Evolutionary conservation across 345 rosid species (phyloP).

Genomic region (Lepidium sativum): DNA sequence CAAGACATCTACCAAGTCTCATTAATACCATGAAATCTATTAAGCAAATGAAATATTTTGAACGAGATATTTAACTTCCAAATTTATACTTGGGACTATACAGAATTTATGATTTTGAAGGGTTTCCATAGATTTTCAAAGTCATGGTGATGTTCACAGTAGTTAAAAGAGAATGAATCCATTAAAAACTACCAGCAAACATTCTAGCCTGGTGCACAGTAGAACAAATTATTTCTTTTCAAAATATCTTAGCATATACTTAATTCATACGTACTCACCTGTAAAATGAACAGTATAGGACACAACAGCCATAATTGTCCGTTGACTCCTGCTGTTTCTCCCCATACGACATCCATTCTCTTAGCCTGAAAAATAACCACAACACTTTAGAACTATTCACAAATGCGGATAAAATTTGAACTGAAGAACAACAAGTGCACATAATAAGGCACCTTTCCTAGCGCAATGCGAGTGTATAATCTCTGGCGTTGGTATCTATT

Average conservation of each 20-base stretch:
- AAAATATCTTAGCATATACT: neutral
- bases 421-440: neutral
- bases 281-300: constrained; percentile 85
- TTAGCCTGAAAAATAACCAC: constrained; percentile 54
- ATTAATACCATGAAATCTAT: neutral
- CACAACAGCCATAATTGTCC: constrained; percentile 94
- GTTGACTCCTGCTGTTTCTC: constrained; percentile 97
- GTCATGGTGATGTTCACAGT: neutral
- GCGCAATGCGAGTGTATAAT: constrained; percentile 93
- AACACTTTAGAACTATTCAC: neutral
- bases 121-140: neutral
- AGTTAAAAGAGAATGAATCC: neutral
- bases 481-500: constrained; percentile 99
- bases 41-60: neutral
- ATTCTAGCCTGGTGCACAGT: neutral
- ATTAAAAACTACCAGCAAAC: neutral
- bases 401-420: neutral
- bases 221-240: neutral
- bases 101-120: neutral
- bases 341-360: constrained; percentile 99
- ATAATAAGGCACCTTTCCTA: constrained; percentile 67
- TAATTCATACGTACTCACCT: constrained; percentile 39
- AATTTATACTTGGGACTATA: neutral
- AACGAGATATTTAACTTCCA: neutral
- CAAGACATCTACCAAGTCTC: neutral